A percentile compares a stretch with the other conserved stretches of the same genome.
Conservation (phyloP, 1,284 basidiomycete genomes). For the Hemileia vastatrix region DNA sequence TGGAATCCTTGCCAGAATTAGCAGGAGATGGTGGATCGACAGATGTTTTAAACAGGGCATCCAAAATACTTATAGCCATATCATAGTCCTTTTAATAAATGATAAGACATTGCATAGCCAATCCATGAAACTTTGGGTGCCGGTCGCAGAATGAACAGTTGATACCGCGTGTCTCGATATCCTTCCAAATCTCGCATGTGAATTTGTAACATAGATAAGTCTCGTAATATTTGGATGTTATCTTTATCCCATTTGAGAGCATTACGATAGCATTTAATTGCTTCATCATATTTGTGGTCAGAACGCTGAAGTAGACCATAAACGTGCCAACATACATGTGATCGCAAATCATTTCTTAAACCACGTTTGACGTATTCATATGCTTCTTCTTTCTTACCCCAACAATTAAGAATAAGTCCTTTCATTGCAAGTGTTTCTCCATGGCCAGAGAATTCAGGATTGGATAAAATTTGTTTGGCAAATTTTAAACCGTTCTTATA, state of each 20-base stretch:
- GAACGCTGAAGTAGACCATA: conserved; percentile 85
- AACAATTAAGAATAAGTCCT: conserved; percentile 71
- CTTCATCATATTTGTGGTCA: conserved; percentile 77
- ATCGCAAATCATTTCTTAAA: conserved; percentile 73
- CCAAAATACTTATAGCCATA: no score
- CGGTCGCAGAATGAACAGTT: conserved; percentile 69
- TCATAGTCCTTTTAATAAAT: no score
- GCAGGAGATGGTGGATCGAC: no score
- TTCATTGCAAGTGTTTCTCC: conserved; percentile 95
- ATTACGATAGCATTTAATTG: conserved; percentile 64
- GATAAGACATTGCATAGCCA: conserved; percentile 74
- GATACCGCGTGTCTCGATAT: conserved; percentile 71
- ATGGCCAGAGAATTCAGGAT: no score
- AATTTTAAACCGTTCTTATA: no score
- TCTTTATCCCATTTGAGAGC: conserved; percentile 88
- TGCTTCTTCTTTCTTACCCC: conserved; percentile 68
- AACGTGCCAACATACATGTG: conserved; percentile 97
- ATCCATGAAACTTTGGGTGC: conserved; percentile 81
- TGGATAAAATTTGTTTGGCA: no score
- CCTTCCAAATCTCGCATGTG: conserved; percentile 75
- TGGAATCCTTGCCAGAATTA: no score
- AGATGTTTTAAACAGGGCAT: no score
- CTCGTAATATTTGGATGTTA: conserved; percentile 84
- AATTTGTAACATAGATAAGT: conserved; percentile 77
- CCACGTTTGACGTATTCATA: conserved; percentile 78